phyloP scores from a whole-genome alignment of 1,284 basidiomycete genomes.

The Melampsora abietis-canadensis region DNA sequence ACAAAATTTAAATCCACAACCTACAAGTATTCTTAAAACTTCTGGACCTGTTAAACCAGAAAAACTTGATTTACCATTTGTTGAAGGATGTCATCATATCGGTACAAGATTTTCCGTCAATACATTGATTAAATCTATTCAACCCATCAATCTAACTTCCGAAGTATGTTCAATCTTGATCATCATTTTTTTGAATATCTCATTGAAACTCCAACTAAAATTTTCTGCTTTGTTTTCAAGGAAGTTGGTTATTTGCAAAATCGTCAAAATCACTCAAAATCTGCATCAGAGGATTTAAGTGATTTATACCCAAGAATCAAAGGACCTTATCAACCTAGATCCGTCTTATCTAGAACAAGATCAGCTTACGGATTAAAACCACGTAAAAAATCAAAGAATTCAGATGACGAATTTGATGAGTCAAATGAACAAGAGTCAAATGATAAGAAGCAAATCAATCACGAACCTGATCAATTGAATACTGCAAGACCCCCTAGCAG shows the following conservation, averaged over 20 bases:
- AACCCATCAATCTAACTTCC: too few species aligned
- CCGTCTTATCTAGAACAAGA: neutral
- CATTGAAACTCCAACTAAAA: too few species aligned
- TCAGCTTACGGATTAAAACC: neutral
- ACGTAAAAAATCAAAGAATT: too few species aligned
- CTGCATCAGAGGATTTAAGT: neutral
- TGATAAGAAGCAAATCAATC: too few species aligned
- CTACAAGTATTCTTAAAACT: neutral
- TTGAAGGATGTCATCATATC: neutral
- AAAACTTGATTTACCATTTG: neutral
- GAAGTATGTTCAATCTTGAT: too few species aligned
- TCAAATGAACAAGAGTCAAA: too few species aligned
- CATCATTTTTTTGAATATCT: too few species aligned
- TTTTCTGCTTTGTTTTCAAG: neutral
- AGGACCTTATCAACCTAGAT: conserved; percentile 6
- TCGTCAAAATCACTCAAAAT: neutral
- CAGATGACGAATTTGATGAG: too few species aligned
- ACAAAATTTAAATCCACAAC: neutral
- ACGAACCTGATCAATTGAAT: too few species aligned
- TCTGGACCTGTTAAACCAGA: neutral
- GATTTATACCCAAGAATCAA: neutral
- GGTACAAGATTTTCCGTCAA: neutral
- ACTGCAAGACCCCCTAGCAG: too few species aligned
- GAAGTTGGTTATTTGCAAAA: neutral
- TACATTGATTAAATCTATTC: neutral